These are phyloP conservation scores for Globisporangium radiosum DNA, from an alignment of 352 stramenopile species.

Conservation along the genomic window DNA sequence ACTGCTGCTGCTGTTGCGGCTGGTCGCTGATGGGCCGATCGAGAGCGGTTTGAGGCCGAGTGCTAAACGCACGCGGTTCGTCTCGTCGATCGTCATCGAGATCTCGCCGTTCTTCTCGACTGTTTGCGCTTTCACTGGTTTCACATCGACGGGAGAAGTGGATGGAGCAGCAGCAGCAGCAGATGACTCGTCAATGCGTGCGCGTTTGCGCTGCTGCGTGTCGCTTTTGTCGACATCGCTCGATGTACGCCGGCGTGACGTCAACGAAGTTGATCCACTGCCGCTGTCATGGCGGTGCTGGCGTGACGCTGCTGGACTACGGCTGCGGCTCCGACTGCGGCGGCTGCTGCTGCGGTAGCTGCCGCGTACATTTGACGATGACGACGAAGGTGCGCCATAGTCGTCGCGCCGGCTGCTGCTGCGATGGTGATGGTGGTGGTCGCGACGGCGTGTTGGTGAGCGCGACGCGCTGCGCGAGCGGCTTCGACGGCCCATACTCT, in stretches of 20 bases:
- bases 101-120: conserved; percentile 76
- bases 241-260: not conserved
- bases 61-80: conserved; percentile 60
- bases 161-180: too few species aligned
- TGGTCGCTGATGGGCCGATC: conserved; percentile 29
- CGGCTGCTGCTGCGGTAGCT: not conserved
- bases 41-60: conserved; percentile 73
- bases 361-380: not conserved
- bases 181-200: not conserved
- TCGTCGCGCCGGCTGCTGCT: not conserved
- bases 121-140: conserved; percentile 9
- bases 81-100: conserved; percentile 79
- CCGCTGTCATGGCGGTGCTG: not conserved
- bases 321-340: not conserved
- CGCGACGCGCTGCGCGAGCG: not conserved
- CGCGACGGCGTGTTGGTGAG: not conserved
- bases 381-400: too few species aligned
- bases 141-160: not conserved
- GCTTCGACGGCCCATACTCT: not conserved
- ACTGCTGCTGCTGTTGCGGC: not conserved
- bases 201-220: not conserved
- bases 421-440: not conserved
- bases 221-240: not conserved
- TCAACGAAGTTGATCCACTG: not conserved
- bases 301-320: too few species aligned